Base-by-base conservation (phyloP, 2,329 filamentous ascomycete species). In the Epichloe glyceriae region DNA sequence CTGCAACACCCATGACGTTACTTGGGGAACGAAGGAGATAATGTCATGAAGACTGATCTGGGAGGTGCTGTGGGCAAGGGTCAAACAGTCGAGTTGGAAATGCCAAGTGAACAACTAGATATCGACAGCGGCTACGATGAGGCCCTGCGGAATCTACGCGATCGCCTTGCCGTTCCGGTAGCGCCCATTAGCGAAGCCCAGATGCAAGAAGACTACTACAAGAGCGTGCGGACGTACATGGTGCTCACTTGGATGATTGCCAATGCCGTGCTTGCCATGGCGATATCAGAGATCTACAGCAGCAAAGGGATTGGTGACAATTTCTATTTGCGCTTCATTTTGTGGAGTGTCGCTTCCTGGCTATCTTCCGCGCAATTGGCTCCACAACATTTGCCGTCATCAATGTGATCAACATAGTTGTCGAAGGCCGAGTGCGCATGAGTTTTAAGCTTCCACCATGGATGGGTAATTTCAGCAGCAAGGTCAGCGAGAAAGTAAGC, bases 1-100 rank as follows among this genome's bases (percentile, higher is more conserved):
- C 69, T 97, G 93, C 74, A 98, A 98, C 72, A 95, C 91, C 0
- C 93, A 98, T 78, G 93, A 98, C 65, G 89, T 98, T 19, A 95
- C 90, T 0, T 98, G 93, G 93, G 93, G 93, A 43, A 98, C 93
- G 44, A 98, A 98, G 71, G 93, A 52, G 93, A 98, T 75, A 98
- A 98, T 67, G 82, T 95, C 37, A 84, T 93, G 61, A 85, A 88
- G 67, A 96, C 86, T 7, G 94, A 98, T 64, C 81, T 98, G 0
- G 93, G 93, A 51, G 82, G 86, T 5, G 93, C 94, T 12, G 80
- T 86, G 6, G 83, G 83, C 47, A 83, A 86, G 56, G 86, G 85
- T 50, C 78, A 83, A 53, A 88, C 85, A 0, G 93, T 98, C 60
- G 88, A 96, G 66, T 76, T 98, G 5, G 93, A 98, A 63, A 98